Percentiles rank a stretch among this genome's conserved stretches.
Conservation (phyloP, 768 basidiomycete genomes). For the Calvatia gigantea region DNA sequence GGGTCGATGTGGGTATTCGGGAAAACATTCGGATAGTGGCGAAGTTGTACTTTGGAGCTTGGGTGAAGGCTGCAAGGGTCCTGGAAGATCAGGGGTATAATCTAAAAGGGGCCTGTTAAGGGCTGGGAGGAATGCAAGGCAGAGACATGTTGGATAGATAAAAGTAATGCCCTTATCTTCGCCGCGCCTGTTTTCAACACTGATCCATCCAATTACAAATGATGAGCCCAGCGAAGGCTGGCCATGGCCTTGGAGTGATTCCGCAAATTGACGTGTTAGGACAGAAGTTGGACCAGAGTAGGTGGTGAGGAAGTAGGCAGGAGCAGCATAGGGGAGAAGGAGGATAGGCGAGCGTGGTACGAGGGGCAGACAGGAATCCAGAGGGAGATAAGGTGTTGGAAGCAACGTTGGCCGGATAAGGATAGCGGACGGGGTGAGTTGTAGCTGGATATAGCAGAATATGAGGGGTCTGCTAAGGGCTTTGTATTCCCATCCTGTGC, state of each 20-base stretch:
- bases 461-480: constrained; percentile 54
- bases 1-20: constrained; percentile 17
- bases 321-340: constrained; percentile 66
- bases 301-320: constrained; percentile 69
- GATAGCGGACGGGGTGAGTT: constrained; percentile 37
- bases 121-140: constrained; percentile 40
- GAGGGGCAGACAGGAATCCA: constrained; percentile 40
- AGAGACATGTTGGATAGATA: constrained; percentile 68
- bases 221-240: constrained; percentile 13
- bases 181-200: constrained; percentile 72
- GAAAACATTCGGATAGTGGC: constrained; percentile 13
- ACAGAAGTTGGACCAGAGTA: constrained; percentile 66
- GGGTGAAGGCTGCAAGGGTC: constrained; percentile 55
- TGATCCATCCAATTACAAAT: constrained; percentile 71
- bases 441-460: constrained; percentile 57
- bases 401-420: constrained; percentile 62
- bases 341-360: constrained; percentile 63
- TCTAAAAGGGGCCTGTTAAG: constrained; percentile 38
- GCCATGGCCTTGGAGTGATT: constrained; percentile 61
- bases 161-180: constrained; percentile 77
- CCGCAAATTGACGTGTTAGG: constrained; percentile 59
- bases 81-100: constrained; percentile 60
- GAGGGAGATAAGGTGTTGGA: constrained; percentile 54
- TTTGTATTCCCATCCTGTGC: constrained; percentile 58
- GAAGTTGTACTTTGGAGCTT: constrained; percentile 35